These are phyloP conservation scores for Pestalotiopsis sp. DNA, from an alignment of 2,329 filamentous ascomycete species.

Conservation along the genomic window DNA sequence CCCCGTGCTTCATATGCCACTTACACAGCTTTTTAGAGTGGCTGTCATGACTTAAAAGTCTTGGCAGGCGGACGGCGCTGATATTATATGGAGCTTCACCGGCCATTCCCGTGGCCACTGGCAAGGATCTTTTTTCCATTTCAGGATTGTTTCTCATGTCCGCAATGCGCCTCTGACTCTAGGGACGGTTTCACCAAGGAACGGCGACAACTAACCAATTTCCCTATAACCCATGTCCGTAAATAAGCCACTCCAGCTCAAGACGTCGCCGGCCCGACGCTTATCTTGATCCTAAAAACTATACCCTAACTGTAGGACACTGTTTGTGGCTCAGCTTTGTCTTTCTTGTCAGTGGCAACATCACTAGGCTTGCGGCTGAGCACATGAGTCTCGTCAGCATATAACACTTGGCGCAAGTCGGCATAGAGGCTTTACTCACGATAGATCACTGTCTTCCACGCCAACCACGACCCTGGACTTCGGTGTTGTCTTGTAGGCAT, in stretches of 20 bases:
- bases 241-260: too few relatives aligned
- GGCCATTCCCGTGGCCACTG: not conserved
- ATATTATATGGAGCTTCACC: not conserved
- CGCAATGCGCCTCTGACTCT: not conserved
- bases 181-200: not conserved
- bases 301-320: not conserved
- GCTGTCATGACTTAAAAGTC: not conserved
- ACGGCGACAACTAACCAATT: not conserved
- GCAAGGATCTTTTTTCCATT: not conserved
- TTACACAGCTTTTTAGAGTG: not conserved
- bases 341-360: not conserved
- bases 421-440: not conserved
- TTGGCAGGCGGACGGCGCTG: not conserved
- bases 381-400: not conserved
- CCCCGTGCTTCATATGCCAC: not conserved
- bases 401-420: not conserved
- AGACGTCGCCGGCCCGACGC: too few relatives aligned
- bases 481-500: not conserved
- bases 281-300: too few relatives aligned
- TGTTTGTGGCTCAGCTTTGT: not conserved
- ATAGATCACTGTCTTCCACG: not conserved
- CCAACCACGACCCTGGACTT: not conserved
- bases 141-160: not conserved
- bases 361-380: not conserved
- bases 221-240: not conserved